Conservation (phyloP, 108 stramenopile genomes). For the Licmophora abbreviata region DNA sequence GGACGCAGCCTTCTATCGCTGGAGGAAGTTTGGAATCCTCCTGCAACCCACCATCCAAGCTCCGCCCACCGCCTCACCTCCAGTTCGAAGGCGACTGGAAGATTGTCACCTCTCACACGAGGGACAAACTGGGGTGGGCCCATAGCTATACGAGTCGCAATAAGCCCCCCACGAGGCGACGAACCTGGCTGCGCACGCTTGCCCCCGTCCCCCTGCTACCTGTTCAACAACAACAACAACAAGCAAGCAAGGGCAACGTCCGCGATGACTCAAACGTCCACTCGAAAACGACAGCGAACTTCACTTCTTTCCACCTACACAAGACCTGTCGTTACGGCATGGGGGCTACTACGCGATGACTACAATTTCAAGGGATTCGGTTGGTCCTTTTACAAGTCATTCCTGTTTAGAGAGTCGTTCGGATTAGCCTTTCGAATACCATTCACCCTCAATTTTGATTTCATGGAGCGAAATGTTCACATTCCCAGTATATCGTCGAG, state of each 20-base stretch:
- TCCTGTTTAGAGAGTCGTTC: conserved; percentile 31
- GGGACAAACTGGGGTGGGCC: conserved; percentile 72
- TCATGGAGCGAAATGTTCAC: conserved; percentile 46
- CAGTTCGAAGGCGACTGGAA: conserved; percentile 71
- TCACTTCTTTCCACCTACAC: neutral
- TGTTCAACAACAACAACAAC: conserved; percentile 1
- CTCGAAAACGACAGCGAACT: neutral
- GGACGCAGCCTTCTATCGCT: no score
- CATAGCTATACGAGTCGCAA: conserved; percentile 38
- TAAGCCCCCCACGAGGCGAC: conserved; percentile 40
- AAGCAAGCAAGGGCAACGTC: conserved; percentile 7
- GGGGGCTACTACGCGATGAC: conserved; percentile 28
- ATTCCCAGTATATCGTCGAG: conserved; percentile 39
- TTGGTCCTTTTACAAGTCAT: conserved; percentile 51
- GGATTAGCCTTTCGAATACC: conserved; percentile 59
- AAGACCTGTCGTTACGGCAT: neutral
- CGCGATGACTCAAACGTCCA: neutral
- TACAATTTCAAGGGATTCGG: conserved; percentile 79
- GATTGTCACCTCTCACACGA: conserved; percentile 42
- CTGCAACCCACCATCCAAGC: neutral
- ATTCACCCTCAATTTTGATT: conserved; percentile 48
- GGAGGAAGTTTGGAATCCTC: no score
- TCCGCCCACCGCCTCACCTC: conserved; percentile 9
- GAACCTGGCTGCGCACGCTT: conserved; percentile 53
- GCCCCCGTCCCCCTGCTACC: neutral